Percentiles rank a stretch among this genome's conserved stretches.
phyloP scores from a whole-genome alignment of 2,329 filamentous ascomycete genomes.

The Escovopsis weberi region DNA sequence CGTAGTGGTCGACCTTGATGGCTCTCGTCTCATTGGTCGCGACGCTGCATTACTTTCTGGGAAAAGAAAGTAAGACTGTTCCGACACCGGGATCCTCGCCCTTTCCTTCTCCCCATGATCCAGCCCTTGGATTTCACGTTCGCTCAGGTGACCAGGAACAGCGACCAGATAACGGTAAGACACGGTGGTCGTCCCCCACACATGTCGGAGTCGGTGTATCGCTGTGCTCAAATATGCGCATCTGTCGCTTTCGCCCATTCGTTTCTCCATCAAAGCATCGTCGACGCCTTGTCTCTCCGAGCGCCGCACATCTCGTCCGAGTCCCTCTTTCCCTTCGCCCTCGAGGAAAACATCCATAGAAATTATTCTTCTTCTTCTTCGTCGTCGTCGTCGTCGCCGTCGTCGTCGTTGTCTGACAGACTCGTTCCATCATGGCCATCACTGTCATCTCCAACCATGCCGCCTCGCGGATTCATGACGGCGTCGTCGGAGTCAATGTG shows the following conservation, averaged over 20 bases:
- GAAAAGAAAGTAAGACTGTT: neutral
- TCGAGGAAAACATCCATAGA: no score
- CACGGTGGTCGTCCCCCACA: constrained; percentile 13
- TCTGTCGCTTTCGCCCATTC: no score
- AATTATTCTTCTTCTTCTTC: no score
- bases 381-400: no score
- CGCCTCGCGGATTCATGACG: constrained; percentile 9
- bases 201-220: constrained; percentile 10
- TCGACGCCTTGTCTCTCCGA: no score
- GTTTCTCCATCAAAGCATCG: neutral
- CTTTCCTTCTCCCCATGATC: neutral
- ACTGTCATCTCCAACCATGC: constrained; percentile 16
- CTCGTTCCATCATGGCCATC: constrained; percentile 19
- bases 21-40: no score
- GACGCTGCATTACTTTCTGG: no score
- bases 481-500: constrained; percentile 9
- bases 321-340: no score
- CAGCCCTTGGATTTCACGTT: neutral
- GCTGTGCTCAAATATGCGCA: constrained; percentile 4
- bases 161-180: constrained; percentile 3
- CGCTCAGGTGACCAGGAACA: constrained; percentile 9
- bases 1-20: no score
- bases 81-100: constrained; percentile 5
- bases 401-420: no score
- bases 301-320: neutral